These are phyloP conservation scores for Chlorella sorokiniana DNA, from an alignment of 139 green algal genomes.

Conservation along the genomic window DNA sequence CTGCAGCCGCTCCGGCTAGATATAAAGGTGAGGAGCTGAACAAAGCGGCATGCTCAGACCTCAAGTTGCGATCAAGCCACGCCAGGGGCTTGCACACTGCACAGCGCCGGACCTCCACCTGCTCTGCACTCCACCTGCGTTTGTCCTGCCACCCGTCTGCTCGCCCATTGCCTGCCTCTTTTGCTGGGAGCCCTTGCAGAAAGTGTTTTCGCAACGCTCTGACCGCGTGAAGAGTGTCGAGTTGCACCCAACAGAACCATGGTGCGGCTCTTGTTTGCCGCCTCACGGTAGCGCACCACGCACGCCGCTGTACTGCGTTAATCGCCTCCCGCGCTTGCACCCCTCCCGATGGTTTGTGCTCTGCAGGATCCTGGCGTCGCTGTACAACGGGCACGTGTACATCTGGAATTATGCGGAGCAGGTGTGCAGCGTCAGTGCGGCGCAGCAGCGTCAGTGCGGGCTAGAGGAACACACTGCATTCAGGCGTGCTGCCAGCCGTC, in stretches of 20 bases:
- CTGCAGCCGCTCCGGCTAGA: conserved; percentile 87
- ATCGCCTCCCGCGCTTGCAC: not conserved
- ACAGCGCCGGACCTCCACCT: not conserved
- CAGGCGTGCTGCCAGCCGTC: not conserved
- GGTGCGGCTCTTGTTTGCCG: too few species aligned
- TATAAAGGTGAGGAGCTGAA: conserved; percentile 78
- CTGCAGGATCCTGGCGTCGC: conserved; percentile 88
- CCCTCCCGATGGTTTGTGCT: not conserved
- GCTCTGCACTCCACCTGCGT: not conserved
- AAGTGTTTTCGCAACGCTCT: conserved; percentile 91
- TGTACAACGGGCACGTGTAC: conserved; percentile 98
- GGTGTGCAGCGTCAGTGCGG: conserved; percentile 7
- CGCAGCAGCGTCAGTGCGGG: not conserved
- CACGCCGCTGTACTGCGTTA: not conserved
- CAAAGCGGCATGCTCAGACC: not conserved
- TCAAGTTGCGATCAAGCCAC: not conserved
- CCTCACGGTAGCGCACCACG: too few species aligned
- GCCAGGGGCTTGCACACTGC: not conserved
- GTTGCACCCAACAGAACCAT: conserved; percentile 98
- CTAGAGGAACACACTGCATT: too few species aligned
- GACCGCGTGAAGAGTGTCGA: conserved; percentile 99
- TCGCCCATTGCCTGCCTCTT: not conserved
- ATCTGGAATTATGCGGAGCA: conserved; percentile 96
- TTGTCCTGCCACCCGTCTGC: not conserved
- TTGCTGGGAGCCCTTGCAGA: conserved; percentile 52